phyloP scores from a whole-genome alignment of 2,329 filamentous ascomycete genomes.

The Epicoccum sorghinum region DNA sequence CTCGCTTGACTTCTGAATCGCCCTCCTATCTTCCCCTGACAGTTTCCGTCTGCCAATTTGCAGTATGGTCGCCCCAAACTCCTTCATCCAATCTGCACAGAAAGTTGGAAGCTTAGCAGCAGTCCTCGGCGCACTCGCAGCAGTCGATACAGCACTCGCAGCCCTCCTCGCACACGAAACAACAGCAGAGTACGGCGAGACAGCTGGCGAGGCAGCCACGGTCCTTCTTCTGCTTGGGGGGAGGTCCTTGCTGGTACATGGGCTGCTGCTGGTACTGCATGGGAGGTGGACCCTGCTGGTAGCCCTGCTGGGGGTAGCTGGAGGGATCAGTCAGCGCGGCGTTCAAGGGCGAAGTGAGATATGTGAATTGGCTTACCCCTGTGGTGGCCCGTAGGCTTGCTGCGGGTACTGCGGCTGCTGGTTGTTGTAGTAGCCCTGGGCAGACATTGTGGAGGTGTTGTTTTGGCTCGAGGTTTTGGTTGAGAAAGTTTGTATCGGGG shows the following conservation, averaged over 20 bases:
- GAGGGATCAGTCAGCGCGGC: background rate
- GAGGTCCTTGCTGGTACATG: slow-evolving; percentile 57
- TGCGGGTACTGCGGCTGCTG: slow-evolving; percentile 44
- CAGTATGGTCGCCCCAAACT: background rate
- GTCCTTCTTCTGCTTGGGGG: slow-evolving; percentile 55
- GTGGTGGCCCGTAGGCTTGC: slow-evolving; percentile 32
- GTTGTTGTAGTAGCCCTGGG: slow-evolving; percentile 46
- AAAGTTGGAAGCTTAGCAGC: slow-evolving; percentile 25
- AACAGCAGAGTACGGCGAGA: slow-evolving; percentile 61
- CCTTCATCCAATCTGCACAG: background rate
- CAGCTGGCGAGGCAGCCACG: slow-evolving; percentile 36
- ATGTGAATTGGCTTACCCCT: background rate
- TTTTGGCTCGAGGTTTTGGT: background rate
- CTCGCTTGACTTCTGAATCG: background rate
- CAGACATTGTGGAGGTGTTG: slow-evolving; percentile 36
- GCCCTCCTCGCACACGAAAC: slow-evolving; percentile 67
- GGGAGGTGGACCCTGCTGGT: slow-evolving; percentile 38
- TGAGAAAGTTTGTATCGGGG: background rate
- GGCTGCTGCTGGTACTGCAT: slow-evolving; percentile 38
- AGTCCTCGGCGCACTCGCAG: slow-evolving; percentile 52
- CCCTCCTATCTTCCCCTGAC: background rate
- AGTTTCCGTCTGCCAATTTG: background rate
- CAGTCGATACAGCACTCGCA: slow-evolving; percentile 70
- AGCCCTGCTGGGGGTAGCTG: background rate
- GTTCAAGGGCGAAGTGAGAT: background rate